phyloP scores from a whole-genome alignment of 768 basidiomycete species.

The Cyathus striatus region DNA sequence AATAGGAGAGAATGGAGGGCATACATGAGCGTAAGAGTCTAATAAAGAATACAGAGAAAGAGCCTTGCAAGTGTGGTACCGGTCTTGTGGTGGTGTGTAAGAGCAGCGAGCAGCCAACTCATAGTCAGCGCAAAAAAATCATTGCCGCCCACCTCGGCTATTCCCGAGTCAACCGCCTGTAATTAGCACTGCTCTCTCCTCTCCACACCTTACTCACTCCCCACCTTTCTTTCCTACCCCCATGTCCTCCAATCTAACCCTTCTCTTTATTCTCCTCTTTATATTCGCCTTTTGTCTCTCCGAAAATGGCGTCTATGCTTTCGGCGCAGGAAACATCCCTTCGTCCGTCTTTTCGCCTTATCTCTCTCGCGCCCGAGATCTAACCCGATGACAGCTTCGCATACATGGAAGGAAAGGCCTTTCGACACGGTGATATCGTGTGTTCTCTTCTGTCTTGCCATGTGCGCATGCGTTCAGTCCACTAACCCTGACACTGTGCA shows the following conservation, averaged over 20 bases:
- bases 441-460: conserved; percentile 11
- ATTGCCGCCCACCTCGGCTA: conserved; percentile 16
- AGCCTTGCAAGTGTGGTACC: conserved; percentile 18
- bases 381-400: conserved; percentile 49
- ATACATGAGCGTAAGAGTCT: conserved; percentile 25
- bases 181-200: too few species aligned
- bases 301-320: conserved; percentile 59
- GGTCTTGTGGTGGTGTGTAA: conserved; percentile 15
- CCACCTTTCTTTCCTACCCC: conserved; percentile 16
- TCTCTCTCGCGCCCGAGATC: conserved; percentile 9
- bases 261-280: conserved; percentile 41
- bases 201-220: too few species aligned
- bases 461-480: conserved; percentile 3
- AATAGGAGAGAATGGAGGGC: conserved; percentile 8
- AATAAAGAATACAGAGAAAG: conserved; percentile 29
- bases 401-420: conserved; percentile 82
- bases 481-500: conserved; percentile 5
- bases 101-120: conserved; percentile 17
- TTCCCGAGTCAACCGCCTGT: neutral
- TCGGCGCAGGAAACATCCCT: conserved; percentile 87
- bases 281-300: conserved; percentile 54
- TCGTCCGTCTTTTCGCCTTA: conserved; percentile 32
- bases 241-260: conserved; percentile 29
- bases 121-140: conserved; percentile 18
- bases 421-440: conserved; percentile 88